A percentile compares a stretch with the other conserved stretches of the same genome.
phyloP scores from a whole-genome alignment of 2,329 filamentous ascomycete genomes.

The Aspergillus fructus region DNA sequence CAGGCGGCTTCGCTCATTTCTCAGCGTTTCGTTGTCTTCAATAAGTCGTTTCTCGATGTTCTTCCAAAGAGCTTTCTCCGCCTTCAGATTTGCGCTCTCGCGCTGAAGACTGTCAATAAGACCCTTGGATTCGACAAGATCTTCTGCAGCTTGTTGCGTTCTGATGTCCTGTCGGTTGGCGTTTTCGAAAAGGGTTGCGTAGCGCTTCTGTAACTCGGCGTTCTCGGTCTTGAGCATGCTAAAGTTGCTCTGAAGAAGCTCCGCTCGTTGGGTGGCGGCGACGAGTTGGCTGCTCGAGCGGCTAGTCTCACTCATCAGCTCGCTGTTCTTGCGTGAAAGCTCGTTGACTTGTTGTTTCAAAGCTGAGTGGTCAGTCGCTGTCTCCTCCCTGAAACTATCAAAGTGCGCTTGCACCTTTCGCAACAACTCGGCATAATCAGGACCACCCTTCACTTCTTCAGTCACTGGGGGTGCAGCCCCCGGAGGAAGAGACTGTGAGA shows the following conservation, averaged over 20 bases:
- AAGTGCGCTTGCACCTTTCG: constrained; percentile 88
- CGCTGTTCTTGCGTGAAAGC: constrained; percentile 76
- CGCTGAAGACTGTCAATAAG: constrained; percentile 83
- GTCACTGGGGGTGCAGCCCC: constrained; percentile 48
- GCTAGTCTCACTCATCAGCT: constrained; percentile 78
- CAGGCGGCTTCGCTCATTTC: constrained; percentile 80
- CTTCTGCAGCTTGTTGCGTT: constrained; percentile 88
- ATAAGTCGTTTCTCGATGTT: constrained; percentile 84
- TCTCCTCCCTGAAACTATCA: constrained; percentile 84
- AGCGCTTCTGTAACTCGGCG: constrained; percentile 78
- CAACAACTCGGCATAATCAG: constrained; percentile 73
- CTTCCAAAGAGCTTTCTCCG: constrained; percentile 92
- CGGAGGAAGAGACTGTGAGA: constrained; percentile 69
- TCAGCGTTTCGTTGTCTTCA: constrained; percentile 81
- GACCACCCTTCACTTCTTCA: constrained; percentile 53
- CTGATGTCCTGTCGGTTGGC: constrained; percentile 86
- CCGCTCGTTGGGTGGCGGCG: constrained; percentile 78
- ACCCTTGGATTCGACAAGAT: constrained; percentile 81
- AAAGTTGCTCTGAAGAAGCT: constrained; percentile 88
- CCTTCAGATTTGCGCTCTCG: constrained; percentile 89
- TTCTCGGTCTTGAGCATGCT: constrained; percentile 82
- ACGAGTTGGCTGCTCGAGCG: constrained; percentile 77
- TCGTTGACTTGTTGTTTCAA: constrained; percentile 82
- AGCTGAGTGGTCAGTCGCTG: constrained; percentile 74
- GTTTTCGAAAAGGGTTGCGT: constrained; percentile 72